A percentile compares a stretch with the other conserved stretches of the same genome.
Evolutionary conservation across 1,284 basidiomycete genomes (phyloP).

Genomic region (Cryptococcus sp.): DNA sequence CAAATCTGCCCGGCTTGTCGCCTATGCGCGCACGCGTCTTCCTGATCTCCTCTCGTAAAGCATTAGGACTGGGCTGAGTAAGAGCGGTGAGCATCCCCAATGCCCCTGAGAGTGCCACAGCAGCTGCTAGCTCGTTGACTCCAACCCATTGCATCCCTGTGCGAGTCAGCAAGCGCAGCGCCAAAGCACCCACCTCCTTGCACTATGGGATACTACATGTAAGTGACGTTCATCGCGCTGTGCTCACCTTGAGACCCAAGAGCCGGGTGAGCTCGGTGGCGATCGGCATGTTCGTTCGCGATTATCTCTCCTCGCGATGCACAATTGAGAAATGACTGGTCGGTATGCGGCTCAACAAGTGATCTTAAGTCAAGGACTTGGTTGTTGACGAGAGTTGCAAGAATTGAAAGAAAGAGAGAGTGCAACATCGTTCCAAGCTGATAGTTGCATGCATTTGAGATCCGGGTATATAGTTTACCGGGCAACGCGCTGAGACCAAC

Average conservation of each 20-base stretch:
- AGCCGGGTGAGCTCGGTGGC: slow-evolving; percentile 55
- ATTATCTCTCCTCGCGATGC: background rate
- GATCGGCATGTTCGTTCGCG: slow-evolving; percentile 45
- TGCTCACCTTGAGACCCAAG: slow-evolving; percentile 43
- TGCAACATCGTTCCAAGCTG: no score
- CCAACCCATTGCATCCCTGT: slow-evolving; percentile 78
- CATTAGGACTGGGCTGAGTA: slow-evolving; percentile 81
- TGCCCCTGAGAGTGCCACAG: slow-evolving; percentile 83
- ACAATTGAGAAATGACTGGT: no score
- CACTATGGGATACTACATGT: slow-evolving; percentile 63
- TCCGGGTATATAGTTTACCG: no score
- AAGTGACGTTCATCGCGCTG: background rate
- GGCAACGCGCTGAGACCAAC: no score
- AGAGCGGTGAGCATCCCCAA: slow-evolving; percentile 84
- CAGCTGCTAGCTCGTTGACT: slow-evolving; percentile 56
- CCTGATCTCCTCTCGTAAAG: slow-evolving; percentile 78
- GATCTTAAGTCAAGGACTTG: no score
- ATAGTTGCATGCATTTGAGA: no score
- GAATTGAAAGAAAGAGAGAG: no score
- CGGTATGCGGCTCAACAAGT: no score
- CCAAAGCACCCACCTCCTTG: slow-evolving; percentile 53
- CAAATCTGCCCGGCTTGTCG: slow-evolving; percentile 63
- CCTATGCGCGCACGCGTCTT: slow-evolving; percentile 69
- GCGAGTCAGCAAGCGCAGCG: background rate
- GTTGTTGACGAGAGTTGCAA: no score